These are phyloP conservation scores for Plasmodiophora brassicae DNA, from an alignment of 208 protist species.

Conservation along the genomic window DNA sequence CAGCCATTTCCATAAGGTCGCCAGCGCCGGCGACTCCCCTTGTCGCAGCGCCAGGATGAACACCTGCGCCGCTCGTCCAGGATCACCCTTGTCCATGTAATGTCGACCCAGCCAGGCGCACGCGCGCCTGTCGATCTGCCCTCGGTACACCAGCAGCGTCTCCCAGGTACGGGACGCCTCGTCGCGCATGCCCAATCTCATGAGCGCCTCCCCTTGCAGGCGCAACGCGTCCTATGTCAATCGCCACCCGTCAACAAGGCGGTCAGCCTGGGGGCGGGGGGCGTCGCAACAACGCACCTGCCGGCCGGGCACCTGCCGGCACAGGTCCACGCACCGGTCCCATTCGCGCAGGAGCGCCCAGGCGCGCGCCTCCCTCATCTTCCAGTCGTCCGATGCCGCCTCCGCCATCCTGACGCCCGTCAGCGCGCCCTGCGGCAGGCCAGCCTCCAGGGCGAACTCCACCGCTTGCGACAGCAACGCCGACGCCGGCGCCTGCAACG, in stretches of 20 bases:
- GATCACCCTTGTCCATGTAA: too few species aligned
- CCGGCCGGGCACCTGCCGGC: too few species aligned
- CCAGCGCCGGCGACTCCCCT: neutral
- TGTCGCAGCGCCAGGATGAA: neutral
- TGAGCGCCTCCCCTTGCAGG: too few species aligned
- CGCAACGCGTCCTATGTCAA: too few species aligned
- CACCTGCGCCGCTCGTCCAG: too few species aligned
- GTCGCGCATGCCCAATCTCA: neutral
- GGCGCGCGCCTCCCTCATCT: neutral
- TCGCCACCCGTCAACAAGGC: too few species aligned
- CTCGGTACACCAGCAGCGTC: neutral
- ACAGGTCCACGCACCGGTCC: too few species aligned
- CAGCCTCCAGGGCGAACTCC: neutral
- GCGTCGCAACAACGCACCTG: too few species aligned
- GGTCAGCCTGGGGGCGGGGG: too few species aligned
- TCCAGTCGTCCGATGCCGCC: neutral
- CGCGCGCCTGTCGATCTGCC: neutral
- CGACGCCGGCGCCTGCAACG: neutral
- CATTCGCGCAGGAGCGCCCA: too few species aligned
- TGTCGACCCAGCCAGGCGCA: neutral
- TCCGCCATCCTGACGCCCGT: neutral
- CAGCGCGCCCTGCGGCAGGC: neutral
- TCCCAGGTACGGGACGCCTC: neutral
- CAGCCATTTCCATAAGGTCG: neutral
- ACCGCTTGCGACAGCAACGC: neutral